Base-by-base conservation (phyloP, 768 basidiomycete species). In the Kondoa malvinella region DNA sequence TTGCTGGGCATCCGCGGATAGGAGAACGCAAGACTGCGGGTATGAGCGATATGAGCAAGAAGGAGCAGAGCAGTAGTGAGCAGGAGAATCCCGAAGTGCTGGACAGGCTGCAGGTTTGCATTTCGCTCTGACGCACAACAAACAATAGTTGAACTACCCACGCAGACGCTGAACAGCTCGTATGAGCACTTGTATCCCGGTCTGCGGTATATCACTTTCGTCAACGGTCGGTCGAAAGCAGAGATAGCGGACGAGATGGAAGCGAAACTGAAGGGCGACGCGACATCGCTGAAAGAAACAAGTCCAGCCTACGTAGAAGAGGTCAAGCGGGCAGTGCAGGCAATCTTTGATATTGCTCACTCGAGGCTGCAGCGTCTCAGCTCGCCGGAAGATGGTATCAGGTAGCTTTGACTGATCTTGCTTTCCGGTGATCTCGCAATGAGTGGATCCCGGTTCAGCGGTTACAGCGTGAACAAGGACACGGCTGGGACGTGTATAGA, bases 1-100 rank as follows among this genome's bases (percentile, higher is more conserved):
- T 80, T 1, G 74, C 70, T 27, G 77, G 78, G 2, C 79, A 80
- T 72, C 79, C 79, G 16, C 67, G 78, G 66, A 80, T 80, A 58
- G 79, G 79, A 0, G 79, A 78, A 60, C 68, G 67, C 1, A 68
- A 64, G 33, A 72, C 71, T 0, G 74, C 76, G 40, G 72, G 70
- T 1, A 56, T 78, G 29, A 74, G 73, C 26, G 74, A 68, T 27
- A 66, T 78, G 67, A 77, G 77, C 71, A 74, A 69, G 65, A 76
- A 75, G 33, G 79, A 80, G 69, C 79, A 80, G 67, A 75, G 57
- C 71, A 61, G 3, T 67, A 66, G 14, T 69, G 56, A 12, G 66
- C 67, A n/a, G 58, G 71, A 65, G 71, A 77, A 65, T 59, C 72
- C 40, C 29, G 75, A 76, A 31, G 77, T 78, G 15, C 67, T 79